Percentiles rank a stretch among this genome's conserved stretches.
phyloP scores from a whole-genome alignment of 2,329 filamentous ascomycete species.

The Paradendryphiella salina region DNA sequence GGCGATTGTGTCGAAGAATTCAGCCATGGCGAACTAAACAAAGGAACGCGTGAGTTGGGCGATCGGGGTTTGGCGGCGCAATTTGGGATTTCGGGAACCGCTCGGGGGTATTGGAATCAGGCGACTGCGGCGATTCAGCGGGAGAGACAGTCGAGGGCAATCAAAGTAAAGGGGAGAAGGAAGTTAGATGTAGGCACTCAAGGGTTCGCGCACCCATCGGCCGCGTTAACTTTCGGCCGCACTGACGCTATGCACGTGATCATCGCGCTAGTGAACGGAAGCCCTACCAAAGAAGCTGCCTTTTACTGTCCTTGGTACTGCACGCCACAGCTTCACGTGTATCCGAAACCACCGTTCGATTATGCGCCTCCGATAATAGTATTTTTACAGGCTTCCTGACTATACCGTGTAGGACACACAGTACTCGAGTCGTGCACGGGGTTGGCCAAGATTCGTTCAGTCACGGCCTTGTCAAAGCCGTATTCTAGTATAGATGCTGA shows the following conservation, averaged over 20 bases:
- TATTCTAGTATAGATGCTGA: not conserved
- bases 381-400: not conserved
- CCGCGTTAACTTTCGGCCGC: slow-evolving; percentile 28
- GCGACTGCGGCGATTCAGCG: slow-evolving; percentile 23
- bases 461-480: not conserved
- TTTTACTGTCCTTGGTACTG: slow-evolving; percentile 3
- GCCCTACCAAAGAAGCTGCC: slow-evolving; percentile 2
- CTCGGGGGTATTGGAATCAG: slow-evolving; percentile 10
- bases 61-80: slow-evolving; percentile 11
- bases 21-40: slow-evolving; percentile 38
- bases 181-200: slow-evolving; percentile 21
- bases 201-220: slow-evolving; percentile 22
- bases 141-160: slow-evolving; percentile 13
- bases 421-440: not conserved
- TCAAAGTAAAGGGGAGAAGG: slow-evolving; percentile 25
- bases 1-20: slow-evolving; percentile 82
- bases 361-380: not conserved
- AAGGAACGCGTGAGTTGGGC: slow-evolving; percentile 31
- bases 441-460: not conserved
- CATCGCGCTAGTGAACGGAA: slow-evolving; percentile 11
- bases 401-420: not conserved
- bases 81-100: slow-evolving; percentile 16
- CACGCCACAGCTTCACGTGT: slow-evolving; percentile 1
- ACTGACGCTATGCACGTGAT: slow-evolving; percentile 20
- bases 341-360: not conserved